Percentiles rank a stretch among this genome's conserved stretches.
phyloP scores from a whole-genome alignment of 495 filamentous ascomycete genomes.

The Xylaria palmicola region DNA sequence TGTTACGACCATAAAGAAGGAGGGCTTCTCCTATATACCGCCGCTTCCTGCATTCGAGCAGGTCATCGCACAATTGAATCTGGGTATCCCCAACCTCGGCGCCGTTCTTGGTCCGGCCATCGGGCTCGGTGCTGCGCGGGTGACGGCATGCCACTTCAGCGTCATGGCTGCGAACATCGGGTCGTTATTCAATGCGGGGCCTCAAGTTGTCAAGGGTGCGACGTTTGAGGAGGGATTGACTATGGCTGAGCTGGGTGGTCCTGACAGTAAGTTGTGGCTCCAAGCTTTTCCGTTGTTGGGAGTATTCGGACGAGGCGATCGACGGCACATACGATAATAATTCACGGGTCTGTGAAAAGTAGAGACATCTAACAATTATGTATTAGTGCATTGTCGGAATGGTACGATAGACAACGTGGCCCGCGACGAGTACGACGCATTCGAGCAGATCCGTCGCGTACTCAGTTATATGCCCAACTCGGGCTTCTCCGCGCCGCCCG shows the following conservation, averaged over 20 bases:
- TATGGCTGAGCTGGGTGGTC: conserved; percentile 57
- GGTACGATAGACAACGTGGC: conserved; percentile 66
- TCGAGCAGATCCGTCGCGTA: conserved; percentile 57
- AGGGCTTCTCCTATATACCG: conserved; percentile 58
- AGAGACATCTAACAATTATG: not conserved
- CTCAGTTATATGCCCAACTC: conserved; percentile 57
- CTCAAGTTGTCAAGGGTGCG: conserved; percentile 59
- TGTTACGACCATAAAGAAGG: conserved; percentile 56
- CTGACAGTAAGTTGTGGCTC: conserved; percentile 49
- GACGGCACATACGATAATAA: not conserved
- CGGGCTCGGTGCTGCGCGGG: conserved; percentile 60
- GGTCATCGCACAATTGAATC: conserved; percentile 57
- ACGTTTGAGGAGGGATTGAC: conserved; percentile 59
- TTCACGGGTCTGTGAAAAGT: not conserved
- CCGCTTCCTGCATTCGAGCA: conserved; percentile 50
- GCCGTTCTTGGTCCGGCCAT: conserved; percentile 63
- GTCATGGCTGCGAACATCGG: conserved; percentile 66
- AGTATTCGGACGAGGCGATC: conserved; percentile 48
- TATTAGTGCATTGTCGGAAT: conserved; percentile 59
- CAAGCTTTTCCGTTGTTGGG: conserved; percentile 26
- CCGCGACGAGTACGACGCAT: conserved; percentile 57
- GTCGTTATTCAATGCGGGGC: conserved; percentile 62
- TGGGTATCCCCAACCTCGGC: conserved; percentile 62
- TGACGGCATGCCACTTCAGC: conserved; percentile 61
- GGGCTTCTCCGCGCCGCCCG: conserved; percentile 53